Conservation (phyloP, 208 protist genomes). For the Leptomonas pyrrhocoris region DNA sequence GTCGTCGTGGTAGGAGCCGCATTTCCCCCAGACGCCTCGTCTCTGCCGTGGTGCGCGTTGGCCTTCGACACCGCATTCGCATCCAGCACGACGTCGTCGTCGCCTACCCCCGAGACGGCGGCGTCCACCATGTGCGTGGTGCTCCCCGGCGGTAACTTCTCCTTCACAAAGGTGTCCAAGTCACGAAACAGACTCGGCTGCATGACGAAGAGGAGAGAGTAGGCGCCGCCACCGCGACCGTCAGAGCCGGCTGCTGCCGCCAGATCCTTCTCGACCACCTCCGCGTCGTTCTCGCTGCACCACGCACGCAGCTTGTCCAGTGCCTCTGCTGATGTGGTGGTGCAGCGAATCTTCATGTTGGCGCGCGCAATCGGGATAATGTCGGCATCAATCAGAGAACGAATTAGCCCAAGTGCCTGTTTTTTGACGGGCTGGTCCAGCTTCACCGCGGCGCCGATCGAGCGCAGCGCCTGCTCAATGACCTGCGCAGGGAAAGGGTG, state of each 20-base stretch:
- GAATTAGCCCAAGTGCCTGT: slow-evolving; percentile 94
- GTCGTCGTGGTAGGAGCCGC: background rate
- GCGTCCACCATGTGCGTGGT: slow-evolving; percentile 78
- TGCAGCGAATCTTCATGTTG: slow-evolving; percentile 93
- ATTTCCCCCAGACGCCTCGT: background rate
- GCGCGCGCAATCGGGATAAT: slow-evolving; percentile 94
- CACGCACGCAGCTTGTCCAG: slow-evolving; percentile 55
- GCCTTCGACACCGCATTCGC: slow-evolving; percentile 21
- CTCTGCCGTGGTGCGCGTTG: slow-evolving; percentile 14
- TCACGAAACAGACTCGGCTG: slow-evolving; percentile 79
- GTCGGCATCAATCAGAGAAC: slow-evolving; percentile 79
- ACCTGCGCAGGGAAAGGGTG: slow-evolving; percentile 86
- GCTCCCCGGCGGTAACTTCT: slow-evolving; percentile 59
- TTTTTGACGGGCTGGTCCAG: slow-evolving; percentile 92
- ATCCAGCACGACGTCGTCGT: slow-evolving; percentile 33
- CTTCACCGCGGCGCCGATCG: slow-evolving; percentile 93
- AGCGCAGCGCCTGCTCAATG: slow-evolving; percentile 95
- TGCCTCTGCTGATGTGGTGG: slow-evolving; percentile 42
- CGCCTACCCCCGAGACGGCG: slow-evolving; percentile 59
- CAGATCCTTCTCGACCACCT: slow-evolving; percentile 45
- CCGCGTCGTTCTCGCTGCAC: slow-evolving; percentile 56
- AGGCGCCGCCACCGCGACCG: background rate
- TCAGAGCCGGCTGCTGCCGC: slow-evolving; percentile 4
- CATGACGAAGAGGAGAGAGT: slow-evolving; percentile 63
- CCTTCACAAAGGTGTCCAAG: slow-evolving; percentile 76